A percentile compares a stretch with the other conserved stretches of the same genome.
Evolutionary conservation across 2,329 filamentous ascomycete species (phyloP).

Genomic region (Neophaeococcomyces mojaviensis): DNA sequence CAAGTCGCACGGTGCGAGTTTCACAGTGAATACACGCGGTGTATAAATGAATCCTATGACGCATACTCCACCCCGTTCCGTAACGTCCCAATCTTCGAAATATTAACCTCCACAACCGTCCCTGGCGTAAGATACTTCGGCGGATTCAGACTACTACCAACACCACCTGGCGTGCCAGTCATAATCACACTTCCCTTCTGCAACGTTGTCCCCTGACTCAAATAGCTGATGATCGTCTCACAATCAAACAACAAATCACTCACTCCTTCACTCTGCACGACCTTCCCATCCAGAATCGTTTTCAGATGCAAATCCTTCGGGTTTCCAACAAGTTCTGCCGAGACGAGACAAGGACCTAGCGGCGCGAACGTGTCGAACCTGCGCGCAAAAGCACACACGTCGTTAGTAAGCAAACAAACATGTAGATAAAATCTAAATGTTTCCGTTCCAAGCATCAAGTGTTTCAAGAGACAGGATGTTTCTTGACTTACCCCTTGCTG

Average conservation of each 20-base stretch:
- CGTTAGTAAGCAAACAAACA: too few species aligned
- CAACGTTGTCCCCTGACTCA: slow-evolving; percentile 33
- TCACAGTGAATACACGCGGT: too few species aligned
- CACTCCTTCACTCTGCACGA: slow-evolving; percentile 31
- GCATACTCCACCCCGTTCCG: slow-evolving; percentile 30
- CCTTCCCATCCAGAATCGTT: slow-evolving; percentile 31
- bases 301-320: slow-evolving; percentile 27
- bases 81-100: slow-evolving; percentile 36
- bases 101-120: slow-evolving; percentile 34
- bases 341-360: slow-evolving; percentile 36
- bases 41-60: too few species aligned
- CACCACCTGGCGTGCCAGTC: slow-evolving; percentile 37
- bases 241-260: slow-evolving; percentile 33
- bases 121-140: slow-evolving; percentile 34
- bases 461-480: neutral
- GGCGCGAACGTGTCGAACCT: slow-evolving; percentile 32
- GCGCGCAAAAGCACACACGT: too few species aligned
- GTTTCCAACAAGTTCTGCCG: slow-evolving; percentile 25
- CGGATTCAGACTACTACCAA: slow-evolving; percentile 39
- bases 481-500: slow-evolving; percentile 30
- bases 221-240: slow-evolving; percentile 28
- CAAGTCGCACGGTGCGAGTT: too few species aligned
- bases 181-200: slow-evolving; percentile 32
- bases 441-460: too few species aligned
- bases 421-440: too few species aligned